These are phyloP conservation scores for Sporothrix protearum DNA, from an alignment of 2,329 filamentous ascomycete genomes.

Conservation along the genomic window DNA sequence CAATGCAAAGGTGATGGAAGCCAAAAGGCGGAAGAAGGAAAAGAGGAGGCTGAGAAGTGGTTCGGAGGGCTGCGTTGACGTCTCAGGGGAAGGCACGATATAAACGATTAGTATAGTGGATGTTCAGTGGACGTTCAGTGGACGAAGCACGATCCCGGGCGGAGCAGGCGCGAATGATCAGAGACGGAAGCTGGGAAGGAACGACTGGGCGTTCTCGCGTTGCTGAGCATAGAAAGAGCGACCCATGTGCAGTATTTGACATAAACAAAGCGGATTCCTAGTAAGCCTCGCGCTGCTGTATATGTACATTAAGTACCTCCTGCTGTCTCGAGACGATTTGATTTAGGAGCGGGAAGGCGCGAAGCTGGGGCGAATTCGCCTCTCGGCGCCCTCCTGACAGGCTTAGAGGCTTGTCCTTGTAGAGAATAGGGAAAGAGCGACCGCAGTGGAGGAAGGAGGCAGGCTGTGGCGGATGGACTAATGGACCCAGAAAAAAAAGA, in stretches of 20 bases:
- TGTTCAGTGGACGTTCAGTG: not conserved
- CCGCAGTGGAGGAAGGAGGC: not conserved
- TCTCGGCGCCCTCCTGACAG: slow-evolving; percentile 12
- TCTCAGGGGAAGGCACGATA: not conserved
- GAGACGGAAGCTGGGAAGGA: slow-evolving; percentile 3
- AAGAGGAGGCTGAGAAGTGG: slow-evolving; percentile 1
- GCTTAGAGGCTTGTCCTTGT: not conserved
- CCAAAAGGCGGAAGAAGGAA: not conserved
- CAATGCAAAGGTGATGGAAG: no score
- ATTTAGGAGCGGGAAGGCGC: slow-evolving; percentile 13
- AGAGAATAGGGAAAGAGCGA: slow-evolving; percentile 1
- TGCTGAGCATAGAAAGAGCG: not conserved
- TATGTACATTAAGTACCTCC: not conserved
- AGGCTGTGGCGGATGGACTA: not conserved
- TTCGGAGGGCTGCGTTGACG: not conserved
- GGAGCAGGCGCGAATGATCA: not conserved
- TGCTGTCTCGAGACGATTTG: not conserved
- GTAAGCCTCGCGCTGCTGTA: not conserved
- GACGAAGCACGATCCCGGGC: not conserved
- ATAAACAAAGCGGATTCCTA: not conserved
- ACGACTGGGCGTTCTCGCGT: not conserved
- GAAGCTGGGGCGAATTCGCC: slow-evolving; percentile 18
- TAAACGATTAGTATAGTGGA: no score
- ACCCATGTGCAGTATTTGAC: not conserved
- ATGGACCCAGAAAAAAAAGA: not conserved